Conservation (phyloP, 2,329 filamentous ascomycete species). For the Stemphylium lycopersici region DNA sequence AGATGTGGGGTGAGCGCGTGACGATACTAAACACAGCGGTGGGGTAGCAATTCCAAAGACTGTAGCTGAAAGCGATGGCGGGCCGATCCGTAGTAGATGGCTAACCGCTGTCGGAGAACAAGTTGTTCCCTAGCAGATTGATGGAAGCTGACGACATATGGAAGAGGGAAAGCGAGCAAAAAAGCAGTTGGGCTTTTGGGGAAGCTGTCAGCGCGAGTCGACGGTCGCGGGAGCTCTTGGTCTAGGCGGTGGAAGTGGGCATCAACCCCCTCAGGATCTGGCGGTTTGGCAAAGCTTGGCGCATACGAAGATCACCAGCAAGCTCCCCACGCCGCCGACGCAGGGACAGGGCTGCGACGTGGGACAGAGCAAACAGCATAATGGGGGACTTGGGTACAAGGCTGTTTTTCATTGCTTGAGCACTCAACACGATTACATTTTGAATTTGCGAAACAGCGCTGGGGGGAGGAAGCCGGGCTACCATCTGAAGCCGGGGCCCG, state of each 20-base stretch:
- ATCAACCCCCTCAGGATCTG: conserved; percentile 24
- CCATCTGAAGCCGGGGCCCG: conserved; percentile 4
- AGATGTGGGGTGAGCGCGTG: conserved; percentile 27
- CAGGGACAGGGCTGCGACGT: background rate
- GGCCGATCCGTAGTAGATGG: conserved; percentile 30
- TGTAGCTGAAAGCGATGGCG: conserved; percentile 32
- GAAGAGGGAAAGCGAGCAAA: conserved; percentile 28
- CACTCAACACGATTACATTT: too few species aligned
- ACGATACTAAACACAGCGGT: conserved; percentile 29
- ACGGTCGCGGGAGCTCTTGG: conserved; percentile 35
- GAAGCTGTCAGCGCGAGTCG: conserved; percentile 42
- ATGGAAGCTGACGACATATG: conserved; percentile 46
- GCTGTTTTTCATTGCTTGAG: too few species aligned
- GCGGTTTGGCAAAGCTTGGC: conserved; percentile 25
- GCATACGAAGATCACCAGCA: conserved; percentile 8
- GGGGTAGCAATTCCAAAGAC: conserved; percentile 31
- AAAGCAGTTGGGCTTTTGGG: conserved; percentile 24
- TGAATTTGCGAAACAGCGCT: background rate
- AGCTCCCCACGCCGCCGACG: conserved; percentile 5
- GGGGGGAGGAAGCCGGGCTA: background rate
- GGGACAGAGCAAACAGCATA: background rate
- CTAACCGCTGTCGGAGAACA: conserved; percentile 49
- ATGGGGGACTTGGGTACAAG: too few species aligned
- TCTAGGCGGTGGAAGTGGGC: conserved; percentile 24
- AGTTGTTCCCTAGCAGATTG: conserved; percentile 42